Percentiles rank a stretch among this genome's conserved stretches.
Evolutionary conservation across 495 filamentous ascomycete genomes (phyloP).

Genomic region (Podospora sp.): DNA sequence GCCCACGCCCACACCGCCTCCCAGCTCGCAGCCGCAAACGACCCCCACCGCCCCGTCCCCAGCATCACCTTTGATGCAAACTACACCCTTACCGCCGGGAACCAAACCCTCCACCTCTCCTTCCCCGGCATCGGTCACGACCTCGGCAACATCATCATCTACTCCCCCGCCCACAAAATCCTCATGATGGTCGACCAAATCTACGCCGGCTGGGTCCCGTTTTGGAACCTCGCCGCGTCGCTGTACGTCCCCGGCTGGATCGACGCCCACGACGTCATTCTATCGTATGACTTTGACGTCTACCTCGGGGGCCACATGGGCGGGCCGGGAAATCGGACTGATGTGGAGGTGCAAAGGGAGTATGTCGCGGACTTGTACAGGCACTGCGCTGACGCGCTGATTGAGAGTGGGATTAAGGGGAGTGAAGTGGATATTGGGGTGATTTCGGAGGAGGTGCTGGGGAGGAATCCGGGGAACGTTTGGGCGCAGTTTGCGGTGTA

Average conservation of each 20-base stretch:
- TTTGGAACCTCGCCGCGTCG: constrained; percentile 37
- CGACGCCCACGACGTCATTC: constrained; percentile 43
- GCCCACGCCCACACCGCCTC: constrained; percentile 36
- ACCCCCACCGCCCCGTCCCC: constrained; percentile 38
- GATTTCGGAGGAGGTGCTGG: constrained; percentile 1
- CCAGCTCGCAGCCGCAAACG: constrained; percentile 24
- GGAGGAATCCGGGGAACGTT: constrained; percentile 9
- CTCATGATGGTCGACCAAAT: constrained; percentile 47
- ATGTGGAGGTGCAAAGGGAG: constrained; percentile 39
- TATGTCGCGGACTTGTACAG: constrained; percentile 41
- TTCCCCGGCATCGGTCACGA: constrained; percentile 45
- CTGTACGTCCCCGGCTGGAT: constrained; percentile 44
- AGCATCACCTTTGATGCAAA: constrained; percentile 35
- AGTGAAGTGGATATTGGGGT: neutral
- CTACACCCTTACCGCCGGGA: constrained; percentile 34
- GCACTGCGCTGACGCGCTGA: constrained; percentile 37
- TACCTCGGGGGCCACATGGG: constrained; percentile 46
- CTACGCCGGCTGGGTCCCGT: constrained; percentile 48
- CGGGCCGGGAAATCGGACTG: constrained; percentile 36
- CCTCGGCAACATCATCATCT: constrained; percentile 48
- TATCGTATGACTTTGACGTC: constrained; percentile 44
- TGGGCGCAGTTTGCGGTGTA: constrained; percentile 34
- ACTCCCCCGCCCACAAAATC: constrained; percentile 39
- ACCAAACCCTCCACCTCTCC: constrained; percentile 44
- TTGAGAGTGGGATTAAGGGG: constrained; percentile 23